Percentiles rank a stretch among this genome's conserved stretches.
Conservation (phyloP, 495 filamentous ascomycete genomes). For the Daldinia caldariorum region DNA sequence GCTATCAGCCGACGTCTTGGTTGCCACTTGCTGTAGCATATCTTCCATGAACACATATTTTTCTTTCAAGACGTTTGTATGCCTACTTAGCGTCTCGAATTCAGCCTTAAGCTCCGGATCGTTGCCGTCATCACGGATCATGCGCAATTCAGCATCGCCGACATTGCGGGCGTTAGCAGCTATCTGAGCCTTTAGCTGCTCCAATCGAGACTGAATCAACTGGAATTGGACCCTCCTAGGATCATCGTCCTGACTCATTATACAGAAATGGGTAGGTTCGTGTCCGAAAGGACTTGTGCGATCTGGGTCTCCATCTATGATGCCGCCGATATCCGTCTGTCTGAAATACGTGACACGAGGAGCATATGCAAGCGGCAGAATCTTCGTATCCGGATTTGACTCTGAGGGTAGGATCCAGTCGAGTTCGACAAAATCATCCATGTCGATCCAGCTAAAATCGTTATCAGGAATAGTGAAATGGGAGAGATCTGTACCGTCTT, state of each 20-base stretch:
- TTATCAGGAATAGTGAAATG: slow-evolving; percentile 94
- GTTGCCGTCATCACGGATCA: slow-evolving; percentile 64
- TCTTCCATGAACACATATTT: slow-evolving; percentile 80
- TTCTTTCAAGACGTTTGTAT: slow-evolving; percentile 72
- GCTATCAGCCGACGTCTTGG: slow-evolving; percentile 38
- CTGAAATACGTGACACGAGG: slow-evolving; percentile 97
- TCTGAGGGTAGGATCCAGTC: slow-evolving; percentile 95
- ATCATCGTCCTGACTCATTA: slow-evolving; percentile 94
- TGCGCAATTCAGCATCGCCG: slow-evolving; percentile 71
- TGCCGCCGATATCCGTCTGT: slow-evolving; percentile 88
- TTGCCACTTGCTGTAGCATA: slow-evolving; percentile 72
- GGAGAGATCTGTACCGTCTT: slow-evolving; percentile 72
- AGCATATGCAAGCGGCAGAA: slow-evolving; percentile 89
- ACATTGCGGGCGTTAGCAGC: slow-evolving; percentile 72
- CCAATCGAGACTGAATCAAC: slow-evolving; percentile 81
- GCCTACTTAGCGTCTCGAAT: slow-evolving; percentile 73
- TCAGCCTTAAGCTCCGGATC: slow-evolving; percentile 65
- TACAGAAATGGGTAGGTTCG: slow-evolving; percentile 91
- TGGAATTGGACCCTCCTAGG: slow-evolving; percentile 88
- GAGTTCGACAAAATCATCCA: slow-evolving; percentile 98
- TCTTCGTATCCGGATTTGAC: slow-evolving; percentile 90
- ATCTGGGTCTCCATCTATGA: slow-evolving; percentile 72
- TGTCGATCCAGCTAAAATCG: slow-evolving; percentile 95
- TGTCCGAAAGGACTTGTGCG: slow-evolving; percentile 87
- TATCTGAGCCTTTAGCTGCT: slow-evolving; percentile 80